Conservation (phyloP, 805 yeast species). For the Schwanniomyces sp. region DNA sequence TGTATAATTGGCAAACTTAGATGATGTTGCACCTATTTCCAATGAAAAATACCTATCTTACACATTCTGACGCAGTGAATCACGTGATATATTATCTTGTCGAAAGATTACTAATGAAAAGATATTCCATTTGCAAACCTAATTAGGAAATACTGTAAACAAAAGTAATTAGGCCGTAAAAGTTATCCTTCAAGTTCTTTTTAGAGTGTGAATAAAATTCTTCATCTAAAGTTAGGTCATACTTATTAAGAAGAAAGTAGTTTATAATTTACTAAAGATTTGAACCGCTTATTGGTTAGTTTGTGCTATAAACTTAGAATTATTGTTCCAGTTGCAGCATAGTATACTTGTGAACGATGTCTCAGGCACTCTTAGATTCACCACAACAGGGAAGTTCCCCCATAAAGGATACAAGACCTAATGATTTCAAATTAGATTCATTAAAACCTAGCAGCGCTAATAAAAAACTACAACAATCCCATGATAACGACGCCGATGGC, state of each 20-base stretch:
- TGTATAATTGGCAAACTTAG: not conserved
- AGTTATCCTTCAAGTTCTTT: not conserved
- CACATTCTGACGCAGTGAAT: not conserved
- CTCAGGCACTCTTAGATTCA: slow-evolving; percentile 11
- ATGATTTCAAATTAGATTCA: slow-evolving; percentile 1
- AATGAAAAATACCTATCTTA: not conserved
- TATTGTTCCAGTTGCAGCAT: not conserved
- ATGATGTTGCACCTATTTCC: not conserved
- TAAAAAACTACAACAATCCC: slow-evolving; percentile 5
- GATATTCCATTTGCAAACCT: slow-evolving; percentile 10
- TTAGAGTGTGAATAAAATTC: not conserved
- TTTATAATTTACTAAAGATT: not conserved
- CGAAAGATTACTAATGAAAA: not conserved
- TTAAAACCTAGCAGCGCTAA: slow-evolving; percentile 4
- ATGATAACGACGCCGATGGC: not conserved
- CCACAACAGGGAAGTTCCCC: slow-evolving; percentile 6
- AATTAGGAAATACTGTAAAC: slow-evolving; percentile 8
- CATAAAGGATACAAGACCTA: slow-evolving; percentile 1
- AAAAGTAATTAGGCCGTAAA: slow-evolving; percentile 3
- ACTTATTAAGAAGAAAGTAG: not conserved
- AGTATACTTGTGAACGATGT: slow-evolving; percentile 2
- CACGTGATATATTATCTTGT: not conserved
- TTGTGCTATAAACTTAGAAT: not conserved
- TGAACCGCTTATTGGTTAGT: not conserved
- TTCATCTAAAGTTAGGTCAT: not conserved